These are phyloP conservation scores for Colletotrichum coccodes DNA, from an alignment of 2,329 filamentous ascomycete species.

Conservation along the genomic window DNA sequence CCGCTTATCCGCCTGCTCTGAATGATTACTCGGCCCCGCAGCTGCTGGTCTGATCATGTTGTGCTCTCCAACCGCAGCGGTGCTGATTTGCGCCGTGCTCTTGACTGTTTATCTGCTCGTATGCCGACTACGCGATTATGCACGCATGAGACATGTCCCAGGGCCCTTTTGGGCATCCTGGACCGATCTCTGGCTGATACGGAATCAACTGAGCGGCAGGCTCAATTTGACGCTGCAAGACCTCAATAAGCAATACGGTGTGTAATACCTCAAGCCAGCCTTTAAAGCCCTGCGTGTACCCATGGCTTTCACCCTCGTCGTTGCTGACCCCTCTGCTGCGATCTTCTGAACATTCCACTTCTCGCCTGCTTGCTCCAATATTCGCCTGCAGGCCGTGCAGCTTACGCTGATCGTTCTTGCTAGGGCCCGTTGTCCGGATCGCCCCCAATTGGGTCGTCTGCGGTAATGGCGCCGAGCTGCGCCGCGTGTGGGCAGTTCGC, in stretches of 20 bases:
- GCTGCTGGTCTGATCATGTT: not conserved
- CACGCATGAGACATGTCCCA: constrained; percentile 40
- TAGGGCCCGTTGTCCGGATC: constrained; percentile 41
- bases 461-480: constrained; percentile 41
- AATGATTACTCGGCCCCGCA: not conserved
- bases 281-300: not conserved
- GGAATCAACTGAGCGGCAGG: constrained; percentile 33
- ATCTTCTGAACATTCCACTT: not conserved
- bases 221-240: constrained; percentile 38
- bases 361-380: not conserved
- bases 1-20: not conserved
- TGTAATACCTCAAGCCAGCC: not conserved
- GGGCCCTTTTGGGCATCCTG: constrained; percentile 41
- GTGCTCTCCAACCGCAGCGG: not conserved
- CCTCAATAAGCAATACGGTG: constrained; percentile 37
- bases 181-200: constrained; percentile 44
- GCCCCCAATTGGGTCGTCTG: constrained; percentile 42
- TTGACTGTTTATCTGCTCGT: not conserved
- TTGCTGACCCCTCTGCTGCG: not conserved
- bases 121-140: constrained; percentile 12
- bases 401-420: not conserved
- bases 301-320: not conserved
- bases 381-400: not conserved
- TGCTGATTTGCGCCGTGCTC: not conserved
- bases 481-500: constrained; percentile 42